Conservation (phyloP, 179 eudicot genomes). For the Gypsophila paniculata region DNA sequence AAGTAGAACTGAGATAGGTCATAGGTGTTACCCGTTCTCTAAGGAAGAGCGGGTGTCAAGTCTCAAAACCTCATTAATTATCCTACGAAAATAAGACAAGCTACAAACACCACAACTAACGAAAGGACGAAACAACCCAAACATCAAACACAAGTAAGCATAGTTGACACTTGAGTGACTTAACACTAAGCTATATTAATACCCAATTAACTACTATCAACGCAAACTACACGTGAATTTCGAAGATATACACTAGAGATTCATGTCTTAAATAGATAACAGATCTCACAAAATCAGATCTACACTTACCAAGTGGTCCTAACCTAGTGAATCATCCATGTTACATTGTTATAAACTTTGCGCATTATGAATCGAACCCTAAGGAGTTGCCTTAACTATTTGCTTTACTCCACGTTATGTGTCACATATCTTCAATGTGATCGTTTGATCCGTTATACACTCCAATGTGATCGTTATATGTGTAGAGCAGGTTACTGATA, state of each 20-base stretch:
- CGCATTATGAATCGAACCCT: neutral
- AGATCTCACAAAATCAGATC: neutral
- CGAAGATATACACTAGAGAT: neutral
- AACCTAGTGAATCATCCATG: constrained; percentile 13
- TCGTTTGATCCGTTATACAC: too few relatives aligned
- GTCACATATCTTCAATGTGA: too few relatives aligned
- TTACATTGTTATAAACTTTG: neutral
- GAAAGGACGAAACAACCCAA: neutral
- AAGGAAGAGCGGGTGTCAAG: too few relatives aligned
- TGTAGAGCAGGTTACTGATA: too few relatives aligned
- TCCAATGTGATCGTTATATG: too few relatives aligned
- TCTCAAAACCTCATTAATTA: too few relatives aligned
- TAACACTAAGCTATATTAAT: neutral
- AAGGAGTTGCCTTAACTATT: neutral
- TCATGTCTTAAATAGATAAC: too few relatives aligned
- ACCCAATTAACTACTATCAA: neutral
- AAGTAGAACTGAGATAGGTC: too few relatives aligned
- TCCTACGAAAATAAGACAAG: too few relatives aligned
- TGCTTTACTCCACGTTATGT: neutral
- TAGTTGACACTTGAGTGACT: neutral
- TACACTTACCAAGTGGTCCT: constrained; percentile 4
- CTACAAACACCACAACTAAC: too few relatives aligned
- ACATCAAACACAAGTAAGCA: neutral
- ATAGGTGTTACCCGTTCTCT: too few relatives aligned
- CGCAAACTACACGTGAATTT: neutral